These are phyloP conservation scores for Tylopilus sp. DNA, from an alignment of 768 basidiomycete genomes.

Conservation along the genomic window DNA sequence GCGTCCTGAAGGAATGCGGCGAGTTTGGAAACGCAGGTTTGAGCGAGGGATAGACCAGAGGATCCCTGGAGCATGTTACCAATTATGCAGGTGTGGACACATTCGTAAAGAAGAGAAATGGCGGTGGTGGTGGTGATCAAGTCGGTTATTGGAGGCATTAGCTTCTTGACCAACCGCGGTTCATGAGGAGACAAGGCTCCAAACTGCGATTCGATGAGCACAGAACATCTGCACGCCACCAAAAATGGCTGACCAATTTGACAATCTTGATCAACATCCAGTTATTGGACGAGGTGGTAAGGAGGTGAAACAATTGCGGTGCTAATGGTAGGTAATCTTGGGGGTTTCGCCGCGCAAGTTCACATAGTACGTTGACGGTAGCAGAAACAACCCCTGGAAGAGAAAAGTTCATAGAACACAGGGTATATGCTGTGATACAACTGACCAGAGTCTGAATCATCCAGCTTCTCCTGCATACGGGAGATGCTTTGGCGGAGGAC, in stretches of 20 bases:
- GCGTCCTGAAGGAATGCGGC: constrained; percentile 87
- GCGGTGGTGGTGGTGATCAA: constrained; percentile 95
- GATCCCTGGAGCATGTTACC: constrained; percentile 89
- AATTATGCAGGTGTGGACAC: constrained; percentile 96
- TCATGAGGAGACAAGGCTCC: constrained; percentile 90
- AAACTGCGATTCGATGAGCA: constrained; percentile 53
- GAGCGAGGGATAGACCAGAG: constrained; percentile 76
- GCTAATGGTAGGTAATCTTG: constrained; percentile 81
- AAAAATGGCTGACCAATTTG: constrained; percentile 67
- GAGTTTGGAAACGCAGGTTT: constrained; percentile 88
- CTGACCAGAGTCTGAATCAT: constrained; percentile 70
- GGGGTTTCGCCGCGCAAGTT: constrained; percentile 80
- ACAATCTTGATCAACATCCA: constrained; percentile 99
- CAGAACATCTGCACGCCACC: not conserved
- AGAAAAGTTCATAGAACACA: not conserved
- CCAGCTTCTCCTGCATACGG: constrained; percentile 74
- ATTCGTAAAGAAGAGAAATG: constrained; percentile 95
- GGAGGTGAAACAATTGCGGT: constrained; percentile 87
- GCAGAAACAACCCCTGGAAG: constrained; percentile 84
- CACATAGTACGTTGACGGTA: constrained; percentile 91
- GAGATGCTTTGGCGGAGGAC: constrained; percentile 60
- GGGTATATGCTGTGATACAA: not conserved
- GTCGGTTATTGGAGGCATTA: constrained; percentile 90
- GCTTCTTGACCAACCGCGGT: constrained; percentile 89
- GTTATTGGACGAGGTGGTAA: constrained; percentile 94